Evolutionary conservation across 2,329 filamentous ascomycete species (phyloP).

Genomic region (Tetracladium maxilliforme): DNA sequence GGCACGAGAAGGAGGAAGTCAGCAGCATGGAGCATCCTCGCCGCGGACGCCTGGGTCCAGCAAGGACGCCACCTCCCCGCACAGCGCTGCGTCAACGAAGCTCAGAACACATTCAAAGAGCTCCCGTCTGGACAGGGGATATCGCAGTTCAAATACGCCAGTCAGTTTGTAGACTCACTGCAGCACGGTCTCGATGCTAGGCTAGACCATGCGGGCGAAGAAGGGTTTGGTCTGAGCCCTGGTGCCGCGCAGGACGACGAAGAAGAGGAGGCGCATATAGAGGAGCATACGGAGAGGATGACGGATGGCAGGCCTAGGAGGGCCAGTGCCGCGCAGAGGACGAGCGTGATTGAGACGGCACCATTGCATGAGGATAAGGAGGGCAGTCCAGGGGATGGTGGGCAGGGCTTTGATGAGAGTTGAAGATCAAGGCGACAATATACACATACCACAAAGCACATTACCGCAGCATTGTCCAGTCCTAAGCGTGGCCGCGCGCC

Average conservation of each 20-base stretch:
- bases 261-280: conserved; percentile 14
- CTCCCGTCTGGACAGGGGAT: conserved; percentile 35
- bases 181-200: conserved; percentile 25
- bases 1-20: conserved; percentile 70
- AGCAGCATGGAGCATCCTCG: conserved; percentile 75
- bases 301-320: conserved; percentile 40
- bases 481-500: too few species aligned
- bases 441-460: too few species aligned
- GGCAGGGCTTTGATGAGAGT: too few species aligned
- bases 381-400: too few species aligned
- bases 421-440: too few species aligned
- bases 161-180: conserved; percentile 34
- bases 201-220: conserved; percentile 11
- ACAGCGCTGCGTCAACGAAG: conserved; percentile 61
- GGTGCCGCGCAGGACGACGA: conserved; percentile 13
- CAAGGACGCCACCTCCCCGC: conserved; percentile 67
- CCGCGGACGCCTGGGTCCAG: conserved; percentile 70
- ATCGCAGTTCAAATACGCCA: conserved; percentile 32
- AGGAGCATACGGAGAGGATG: conserved; percentile 6
- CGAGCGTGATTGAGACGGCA: conserved; percentile 41
- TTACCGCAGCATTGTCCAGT: too few species aligned
- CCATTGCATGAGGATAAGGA: conserved; percentile 19
- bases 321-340: conserved; percentile 33
- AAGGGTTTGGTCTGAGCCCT: conserved; percentile 9
- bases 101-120: conserved; percentile 36